phyloP scores from a whole-genome alignment of 2,329 filamentous ascomycete genomes.

The Penicillium hordei region DNA sequence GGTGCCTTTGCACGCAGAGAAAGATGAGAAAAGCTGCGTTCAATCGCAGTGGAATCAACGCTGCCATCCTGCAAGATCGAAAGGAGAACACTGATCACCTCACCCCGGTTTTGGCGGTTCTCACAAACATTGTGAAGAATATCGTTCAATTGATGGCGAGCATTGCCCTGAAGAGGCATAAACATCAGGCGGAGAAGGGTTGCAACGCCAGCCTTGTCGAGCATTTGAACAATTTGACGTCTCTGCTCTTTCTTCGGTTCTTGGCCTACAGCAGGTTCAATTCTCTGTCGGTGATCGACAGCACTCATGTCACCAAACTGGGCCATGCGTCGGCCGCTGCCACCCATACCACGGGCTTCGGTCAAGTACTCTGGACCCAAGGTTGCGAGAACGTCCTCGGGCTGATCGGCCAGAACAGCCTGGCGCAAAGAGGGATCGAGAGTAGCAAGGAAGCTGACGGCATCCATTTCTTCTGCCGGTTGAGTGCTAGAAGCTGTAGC shows the following conservation, averaged over 20 bases:
- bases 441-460: slow-evolving; percentile 87
- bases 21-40: slow-evolving; percentile 90
- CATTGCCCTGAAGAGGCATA: slow-evolving; percentile 84
- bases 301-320: slow-evolving; percentile 51
- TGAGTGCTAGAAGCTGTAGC: slow-evolving; percentile 39
- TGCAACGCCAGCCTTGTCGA: slow-evolving; percentile 92
- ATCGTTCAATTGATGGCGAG: slow-evolving; percentile 78
- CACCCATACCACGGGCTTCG: slow-evolving; percentile 73
- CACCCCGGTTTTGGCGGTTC: slow-evolving; percentile 91
- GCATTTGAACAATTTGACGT: slow-evolving; percentile 87
- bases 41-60: slow-evolving; percentile 86
- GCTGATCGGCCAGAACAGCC: slow-evolving; percentile 86
- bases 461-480: slow-evolving; percentile 77
- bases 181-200: slow-evolving; percentile 99
- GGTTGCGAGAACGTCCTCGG: slow-evolving; percentile 79
- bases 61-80: slow-evolving; percentile 96
- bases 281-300: slow-evolving; percentile 38
- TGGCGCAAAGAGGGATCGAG: slow-evolving; percentile 81
- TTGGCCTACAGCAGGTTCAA: slow-evolving; percentile 47
- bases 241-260: slow-evolving; percentile 65
- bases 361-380: slow-evolving; percentile 82
- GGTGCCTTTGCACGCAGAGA: slow-evolving; percentile 86
- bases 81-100: slow-evolving; percentile 88
- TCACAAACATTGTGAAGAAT: slow-evolving; percentile 90
- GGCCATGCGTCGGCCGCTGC: slow-evolving; percentile 56